Evolutionary conservation across 345 rosid species (phyloP), one percentile per base, ranked within the genome.

Genomic region (Trapa bicornis): DNA sequence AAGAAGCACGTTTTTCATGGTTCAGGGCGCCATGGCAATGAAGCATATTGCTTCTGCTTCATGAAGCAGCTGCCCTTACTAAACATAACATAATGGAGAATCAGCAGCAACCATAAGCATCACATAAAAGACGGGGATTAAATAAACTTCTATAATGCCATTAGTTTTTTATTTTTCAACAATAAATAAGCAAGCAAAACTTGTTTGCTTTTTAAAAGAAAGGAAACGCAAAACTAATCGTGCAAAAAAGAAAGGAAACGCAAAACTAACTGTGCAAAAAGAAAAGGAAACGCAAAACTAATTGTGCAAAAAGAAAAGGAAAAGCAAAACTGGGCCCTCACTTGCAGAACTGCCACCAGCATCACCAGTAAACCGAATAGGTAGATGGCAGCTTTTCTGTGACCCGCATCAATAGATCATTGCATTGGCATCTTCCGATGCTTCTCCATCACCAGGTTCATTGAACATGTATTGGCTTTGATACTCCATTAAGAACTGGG

Each of bases 381-480:
- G 63, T 58, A 58, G 38, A 58, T 37, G 15, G 11, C 16, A 6
- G 35, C 33, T n/a, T 1, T 17, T 11, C 11, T 11, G 11, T 1
- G 12, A 45, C 3, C 32, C 13, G 63, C 69, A 67, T 78, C 77
- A 80, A 42, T 76, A 47, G 54, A 76, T 61, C 96, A 84, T 86
- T 33, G 82, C 80, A 71, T 77, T 81, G 43, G 71, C 74, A 32
- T 74, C 83, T 61, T 87, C 86, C 3, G 68, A 79, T 61, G 84
- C 86, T 1, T 71, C 81, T 16, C 50, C 83, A 64, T 79, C 86
- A 41, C 70, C 76, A 11, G 75, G 82, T 75, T 89, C 93, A n/a
- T 69, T 92, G 71, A 86, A 87, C 92, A 93, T 87, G 82, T 88
- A 93, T 84, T 88, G 91, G 67, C 79, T 86, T 75, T 86, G 96